A percentile compares a stretch with the other conserved stretches of the same genome.
phyloP scores from a whole-genome alignment of 2,329 filamentous ascomycete species.

The Epichloe elymi region DNA sequence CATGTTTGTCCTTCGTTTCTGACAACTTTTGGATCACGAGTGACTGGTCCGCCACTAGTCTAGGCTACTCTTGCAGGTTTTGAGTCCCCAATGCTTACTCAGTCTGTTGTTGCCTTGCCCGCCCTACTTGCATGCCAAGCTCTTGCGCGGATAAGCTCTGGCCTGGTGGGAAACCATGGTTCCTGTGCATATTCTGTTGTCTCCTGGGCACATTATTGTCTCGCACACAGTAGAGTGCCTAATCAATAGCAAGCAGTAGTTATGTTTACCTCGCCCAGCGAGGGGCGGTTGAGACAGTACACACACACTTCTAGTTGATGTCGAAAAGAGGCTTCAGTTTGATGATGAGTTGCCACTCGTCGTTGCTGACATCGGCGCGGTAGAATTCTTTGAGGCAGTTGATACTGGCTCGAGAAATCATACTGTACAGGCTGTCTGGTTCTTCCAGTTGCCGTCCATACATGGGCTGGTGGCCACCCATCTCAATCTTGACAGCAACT shows the following conservation, averaged over 20 bases:
- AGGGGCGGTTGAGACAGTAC: not conserved
- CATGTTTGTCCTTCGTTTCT: not conserved
- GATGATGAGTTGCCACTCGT: constrained; percentile 90
- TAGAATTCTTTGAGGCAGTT: constrained; percentile 96
- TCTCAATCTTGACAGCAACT: constrained; percentile 94
- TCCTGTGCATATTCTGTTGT: too few relatives aligned
- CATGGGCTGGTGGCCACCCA: constrained; percentile 77
- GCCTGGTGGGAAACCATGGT: too few relatives aligned
- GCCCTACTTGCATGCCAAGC: not conserved
- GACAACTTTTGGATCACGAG: not conserved
- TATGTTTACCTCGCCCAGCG: not conserved
- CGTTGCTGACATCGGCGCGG: constrained; percentile 70
- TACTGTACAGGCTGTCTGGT: constrained; percentile 72
- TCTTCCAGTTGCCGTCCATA: constrained; percentile 96
- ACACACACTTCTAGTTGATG: constrained; percentile 43
- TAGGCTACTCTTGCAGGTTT: not conserved
- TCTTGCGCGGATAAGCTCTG: not conserved
- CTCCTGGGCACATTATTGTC: too few relatives aligned
- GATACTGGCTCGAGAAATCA: constrained; percentile 78
- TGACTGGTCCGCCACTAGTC: not conserved
- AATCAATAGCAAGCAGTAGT: not conserved
- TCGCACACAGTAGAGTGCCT: not conserved
- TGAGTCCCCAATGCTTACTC: not conserved
- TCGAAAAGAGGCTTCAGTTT: constrained; percentile 94
- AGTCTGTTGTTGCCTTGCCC: not conserved